Evolutionary conservation across 139 green algal species (phyloP).

Genomic region (Chlamydomonas sp.): DNA sequence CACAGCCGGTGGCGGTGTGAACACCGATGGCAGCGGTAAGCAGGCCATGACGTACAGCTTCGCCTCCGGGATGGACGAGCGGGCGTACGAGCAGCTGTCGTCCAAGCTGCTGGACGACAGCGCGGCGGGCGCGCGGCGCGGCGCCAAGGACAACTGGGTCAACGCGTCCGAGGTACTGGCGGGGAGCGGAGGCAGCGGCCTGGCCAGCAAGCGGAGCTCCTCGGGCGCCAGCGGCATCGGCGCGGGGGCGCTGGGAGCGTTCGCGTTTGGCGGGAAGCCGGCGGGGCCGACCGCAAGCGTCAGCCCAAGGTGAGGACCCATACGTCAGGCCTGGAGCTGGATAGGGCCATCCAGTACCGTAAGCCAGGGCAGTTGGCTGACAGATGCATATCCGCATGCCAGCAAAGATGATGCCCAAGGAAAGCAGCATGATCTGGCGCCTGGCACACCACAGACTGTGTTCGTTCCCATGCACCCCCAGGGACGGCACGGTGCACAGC

Average conservation of each 20-base stretch:
- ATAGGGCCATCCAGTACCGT: too few species aligned
- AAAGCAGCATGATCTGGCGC: neutral
- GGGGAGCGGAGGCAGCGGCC: neutral
- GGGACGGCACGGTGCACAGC: constrained; percentile 48
- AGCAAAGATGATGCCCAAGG: too few species aligned
- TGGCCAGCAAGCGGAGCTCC: constrained; percentile 30
- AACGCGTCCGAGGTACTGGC: constrained; percentile 18
- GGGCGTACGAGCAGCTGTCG: constrained; percentile 49
- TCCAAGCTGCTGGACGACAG: constrained; percentile 11
- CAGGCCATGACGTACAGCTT: constrained; percentile 39
- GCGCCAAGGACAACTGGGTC: constrained; percentile 20
- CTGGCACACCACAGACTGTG: too few species aligned
- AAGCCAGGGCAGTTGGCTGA: too few species aligned
- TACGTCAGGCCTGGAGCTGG: too few species aligned
- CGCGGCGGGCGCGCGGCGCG: constrained; percentile 5
- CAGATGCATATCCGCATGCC: too few species aligned
- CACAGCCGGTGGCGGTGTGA: neutral
- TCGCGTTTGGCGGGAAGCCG: neutral
- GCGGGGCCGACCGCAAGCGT: neutral
- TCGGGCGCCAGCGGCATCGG: neutral
- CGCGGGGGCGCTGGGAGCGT: neutral
- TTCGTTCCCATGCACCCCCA: too few species aligned
- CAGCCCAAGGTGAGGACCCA: neutral
- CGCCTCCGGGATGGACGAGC: constrained; percentile 40
- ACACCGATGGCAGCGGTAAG: neutral